A percentile compares a stretch with the other conserved stretches of the same genome.
phyloP scores from a whole-genome alignment of 2,329 filamentous ascomycete genomes.

The Sphaerulina musiva region DNA sequence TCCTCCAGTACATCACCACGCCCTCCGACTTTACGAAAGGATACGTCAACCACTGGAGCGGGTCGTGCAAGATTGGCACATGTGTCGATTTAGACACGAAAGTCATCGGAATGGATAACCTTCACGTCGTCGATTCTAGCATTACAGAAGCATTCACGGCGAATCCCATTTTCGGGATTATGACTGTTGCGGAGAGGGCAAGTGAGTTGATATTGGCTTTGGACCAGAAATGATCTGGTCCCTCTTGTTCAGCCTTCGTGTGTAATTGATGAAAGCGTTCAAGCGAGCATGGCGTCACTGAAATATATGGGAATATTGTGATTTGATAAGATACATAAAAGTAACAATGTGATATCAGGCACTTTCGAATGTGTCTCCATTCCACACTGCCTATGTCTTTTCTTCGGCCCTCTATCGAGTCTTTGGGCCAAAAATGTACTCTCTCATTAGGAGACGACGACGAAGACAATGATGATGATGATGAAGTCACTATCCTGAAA shows the following conservation, averaged over 20 bases:
- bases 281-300: slow-evolving; percentile 2
- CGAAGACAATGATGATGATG: too few species aligned
- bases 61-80: slow-evolving; percentile 45
- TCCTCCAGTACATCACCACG: slow-evolving; percentile 47
- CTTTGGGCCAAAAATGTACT: too few species aligned
- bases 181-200: slow-evolving; percentile 49
- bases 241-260: not conserved
- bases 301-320: not conserved
- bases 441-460: too few species aligned
- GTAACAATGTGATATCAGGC: not conserved
- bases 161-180: slow-evolving; percentile 51
- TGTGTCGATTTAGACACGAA: slow-evolving; percentile 46
- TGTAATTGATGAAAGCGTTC: slow-evolving; percentile 1
- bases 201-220: slow-evolving; percentile 44
- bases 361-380: too few species aligned
- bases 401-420: too few species aligned
- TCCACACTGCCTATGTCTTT: too few species aligned
- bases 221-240: slow-evolving; percentile 4
- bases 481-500: too few species aligned
- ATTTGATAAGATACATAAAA: not conserved
- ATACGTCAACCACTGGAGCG: slow-evolving; percentile 50
- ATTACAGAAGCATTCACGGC: slow-evolving; percentile 48
- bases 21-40: slow-evolving; percentile 45
- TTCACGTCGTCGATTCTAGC: slow-evolving; percentile 49
- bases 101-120: slow-evolving; percentile 46